phyloP scores from a whole-genome alignment of 2,329 filamentous ascomycete species.

The Diplodia scrobiculata region DNA sequence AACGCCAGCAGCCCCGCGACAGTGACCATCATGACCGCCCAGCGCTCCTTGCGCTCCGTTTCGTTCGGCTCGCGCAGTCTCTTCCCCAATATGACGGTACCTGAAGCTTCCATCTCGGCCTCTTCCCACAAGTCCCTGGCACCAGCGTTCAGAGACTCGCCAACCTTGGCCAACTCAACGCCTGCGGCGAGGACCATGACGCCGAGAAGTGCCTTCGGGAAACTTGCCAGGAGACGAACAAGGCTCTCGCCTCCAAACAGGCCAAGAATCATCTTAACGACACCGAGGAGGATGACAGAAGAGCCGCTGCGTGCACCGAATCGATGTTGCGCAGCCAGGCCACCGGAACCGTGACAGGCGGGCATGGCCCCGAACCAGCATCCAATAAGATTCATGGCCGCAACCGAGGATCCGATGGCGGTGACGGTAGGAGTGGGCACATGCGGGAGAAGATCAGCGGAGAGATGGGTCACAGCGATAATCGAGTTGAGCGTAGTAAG shows the following conservation, averaged over 20 bases:
- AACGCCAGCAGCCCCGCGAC: conserved; percentile 80
- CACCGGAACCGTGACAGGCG: conserved; percentile 88
- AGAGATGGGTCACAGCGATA: conserved; percentile 80
- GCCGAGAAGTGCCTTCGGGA: conserved; percentile 76
- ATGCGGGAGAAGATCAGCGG: conserved; percentile 72
- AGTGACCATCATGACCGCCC: conserved; percentile 89
- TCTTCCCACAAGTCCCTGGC: conserved; percentile 60
- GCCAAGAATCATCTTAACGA: conserved; percentile 74
- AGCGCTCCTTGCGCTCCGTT: conserved; percentile 71
- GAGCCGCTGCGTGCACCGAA: conserved; percentile 89
- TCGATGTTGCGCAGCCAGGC: conserved; percentile 84
- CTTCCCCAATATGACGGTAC: conserved; percentile 39
- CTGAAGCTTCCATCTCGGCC: conserved; percentile 36
- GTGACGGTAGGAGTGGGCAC: conserved; percentile 63
- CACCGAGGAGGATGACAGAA: conserved; percentile 76
- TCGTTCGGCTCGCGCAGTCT: conserved; percentile 61
- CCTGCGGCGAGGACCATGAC: conserved; percentile 90
- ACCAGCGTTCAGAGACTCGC: conserved; percentile 77
- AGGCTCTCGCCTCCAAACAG: conserved; percentile 70
- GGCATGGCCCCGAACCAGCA: conserved; percentile 97
- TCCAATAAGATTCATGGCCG: conserved; percentile 77
- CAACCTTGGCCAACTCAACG: conserved; percentile 82
- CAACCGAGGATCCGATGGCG: conserved; percentile 77
- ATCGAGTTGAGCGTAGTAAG: conserved; percentile 92
- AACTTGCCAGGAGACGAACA: conserved; percentile 68